Percentiles rank a stretch among this genome's conserved stretches.
These are phyloP conservation scores for Lumnitzera littorea DNA, from an alignment of 345 rosid species.

Conservation along the genomic window DNA sequence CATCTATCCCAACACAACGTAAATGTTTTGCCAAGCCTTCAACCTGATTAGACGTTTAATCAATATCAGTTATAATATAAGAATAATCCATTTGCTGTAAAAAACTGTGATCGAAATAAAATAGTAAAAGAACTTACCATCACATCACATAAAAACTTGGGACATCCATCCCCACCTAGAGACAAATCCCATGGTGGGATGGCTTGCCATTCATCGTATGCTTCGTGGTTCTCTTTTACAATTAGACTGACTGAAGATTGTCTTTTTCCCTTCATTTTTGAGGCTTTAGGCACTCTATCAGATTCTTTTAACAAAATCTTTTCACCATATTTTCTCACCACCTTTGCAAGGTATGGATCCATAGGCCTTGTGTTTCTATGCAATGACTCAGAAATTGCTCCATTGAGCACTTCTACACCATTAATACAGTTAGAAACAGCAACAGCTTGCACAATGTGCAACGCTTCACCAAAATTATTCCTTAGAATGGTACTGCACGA, in stretches of 20 bases:
- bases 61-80: background rate
- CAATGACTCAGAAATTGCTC: slow-evolving; percentile 26
- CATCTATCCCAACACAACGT: slow-evolving; percentile 89
- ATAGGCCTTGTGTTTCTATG: slow-evolving; percentile 52
- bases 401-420: slow-evolving; percentile 24
- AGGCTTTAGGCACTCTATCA: slow-evolving; percentile 50
- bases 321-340: slow-evolving; percentile 64
- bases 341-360: slow-evolving; percentile 51
- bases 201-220: slow-evolving; percentile 57
- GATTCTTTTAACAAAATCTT: slow-evolving; percentile 59
- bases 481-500: slow-evolving; percentile 23
- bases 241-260: slow-evolving; percentile 17
- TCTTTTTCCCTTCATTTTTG: slow-evolving; percentile 58
- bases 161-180: slow-evolving; percentile 77
- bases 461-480: slow-evolving; percentile 39
- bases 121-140: slow-evolving; percentile 44
- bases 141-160: slow-evolving; percentile 89
- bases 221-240: slow-evolving; percentile 28
- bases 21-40: slow-evolving; percentile 97
- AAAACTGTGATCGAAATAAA: background rate
- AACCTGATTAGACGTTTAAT: slow-evolving; percentile 33
- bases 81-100: no score
- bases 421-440: slow-evolving; percentile 31
- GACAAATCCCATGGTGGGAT: slow-evolving; percentile 85
- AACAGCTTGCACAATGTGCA: slow-evolving; percentile 50